These are phyloP conservation scores for Macaranga tanarius DNA, from an alignment of 441 rosid genomes.

Conservation along the genomic window DNA sequence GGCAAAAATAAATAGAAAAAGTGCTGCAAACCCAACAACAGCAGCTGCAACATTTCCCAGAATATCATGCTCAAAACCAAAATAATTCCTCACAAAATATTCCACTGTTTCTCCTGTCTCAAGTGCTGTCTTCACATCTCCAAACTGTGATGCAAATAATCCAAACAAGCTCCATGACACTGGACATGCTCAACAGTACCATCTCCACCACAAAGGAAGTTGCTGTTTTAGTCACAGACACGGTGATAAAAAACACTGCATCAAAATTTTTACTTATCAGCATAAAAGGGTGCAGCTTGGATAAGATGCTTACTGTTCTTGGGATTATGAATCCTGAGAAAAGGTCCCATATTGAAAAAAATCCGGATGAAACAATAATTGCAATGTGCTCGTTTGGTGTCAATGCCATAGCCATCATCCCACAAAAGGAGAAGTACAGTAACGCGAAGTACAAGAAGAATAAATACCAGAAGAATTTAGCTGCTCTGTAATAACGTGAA, in stretches of 20 bases:
- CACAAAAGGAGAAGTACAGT: no score
- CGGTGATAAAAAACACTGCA: no score
- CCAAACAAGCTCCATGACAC: slow-evolving; percentile 58
- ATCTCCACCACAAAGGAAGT: slow-evolving; percentile 59
- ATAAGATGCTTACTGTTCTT: slow-evolving; percentile 43
- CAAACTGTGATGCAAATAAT: slow-evolving; percentile 44
- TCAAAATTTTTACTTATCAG: no score
- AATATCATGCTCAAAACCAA: slow-evolving; percentile 46
- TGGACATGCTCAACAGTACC: slow-evolving; percentile 56
- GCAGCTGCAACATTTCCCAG: slow-evolving; percentile 44
- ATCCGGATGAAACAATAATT: slow-evolving; percentile 48
- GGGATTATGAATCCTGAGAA: slow-evolving; percentile 73
- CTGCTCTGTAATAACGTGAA: no score
- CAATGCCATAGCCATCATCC: no score
- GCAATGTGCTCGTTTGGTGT: no score
- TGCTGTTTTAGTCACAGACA: no score
- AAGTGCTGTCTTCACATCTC: slow-evolving; percentile 29
- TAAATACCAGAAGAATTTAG: no score
- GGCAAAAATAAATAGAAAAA: slow-evolving; percentile 31
- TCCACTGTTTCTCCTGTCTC: slow-evolving; percentile 24
- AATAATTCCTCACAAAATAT: slow-evolving; percentile 29
- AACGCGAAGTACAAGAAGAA: no score
- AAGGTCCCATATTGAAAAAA: slow-evolving; percentile 66
- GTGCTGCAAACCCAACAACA: slow-evolving; percentile 30
- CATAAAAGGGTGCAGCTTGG: no score